Percentiles rank a stretch among this genome's conserved stretches.
These are phyloP conservation scores for Aspergillus viridinutans DNA, from an alignment of 2,329 filamentous ascomycete species.

Conservation along the genomic window DNA sequence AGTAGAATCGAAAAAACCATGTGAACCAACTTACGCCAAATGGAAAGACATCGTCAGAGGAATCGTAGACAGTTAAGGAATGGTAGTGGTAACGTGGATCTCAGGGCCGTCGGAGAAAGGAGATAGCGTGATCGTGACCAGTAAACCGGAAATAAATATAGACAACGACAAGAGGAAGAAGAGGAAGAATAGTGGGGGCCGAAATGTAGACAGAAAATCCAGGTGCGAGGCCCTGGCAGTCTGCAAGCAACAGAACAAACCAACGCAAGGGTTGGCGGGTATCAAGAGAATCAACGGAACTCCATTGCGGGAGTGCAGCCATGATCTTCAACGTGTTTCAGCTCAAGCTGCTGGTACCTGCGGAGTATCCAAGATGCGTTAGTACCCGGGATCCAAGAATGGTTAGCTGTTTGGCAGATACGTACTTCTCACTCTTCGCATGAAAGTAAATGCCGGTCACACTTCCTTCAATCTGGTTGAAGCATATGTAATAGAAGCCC, in stretches of 20 bases:
- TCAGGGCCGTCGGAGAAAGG: neutral
- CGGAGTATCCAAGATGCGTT: slow-evolving; percentile 1
- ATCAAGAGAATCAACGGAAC: slow-evolving; percentile 60
- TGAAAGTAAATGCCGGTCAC: slow-evolving; percentile 97
- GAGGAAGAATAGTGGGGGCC: neutral
- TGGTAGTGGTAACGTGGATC: neutral
- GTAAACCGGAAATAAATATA: neutral
- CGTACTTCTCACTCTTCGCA: slow-evolving; percentile 93
- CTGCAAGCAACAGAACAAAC: neutral
- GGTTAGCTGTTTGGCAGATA: slow-evolving; percentile 16
- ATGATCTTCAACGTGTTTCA: slow-evolving; percentile 79
- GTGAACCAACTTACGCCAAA: neutral
- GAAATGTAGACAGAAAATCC: neutral
- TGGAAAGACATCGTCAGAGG: neutral
- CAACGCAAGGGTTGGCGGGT: neutral
- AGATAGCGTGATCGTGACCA: neutral
- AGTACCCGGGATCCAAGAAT: neutral
- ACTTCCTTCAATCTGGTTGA: slow-evolving; percentile 82
- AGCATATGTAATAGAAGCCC: slow-evolving; percentile 98
- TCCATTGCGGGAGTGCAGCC: slow-evolving; percentile 85
- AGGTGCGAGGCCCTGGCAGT: neutral
- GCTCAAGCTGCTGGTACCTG: slow-evolving; percentile 87
- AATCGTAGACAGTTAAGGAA: neutral
- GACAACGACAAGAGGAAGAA: slow-evolving; percentile 1
- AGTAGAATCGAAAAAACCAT: neutral